These are phyloP conservation scores for Lipomyces spencermartinsiae DNA, from an alignment of 805 yeast genomes.

Conservation along the genomic window DNA sequence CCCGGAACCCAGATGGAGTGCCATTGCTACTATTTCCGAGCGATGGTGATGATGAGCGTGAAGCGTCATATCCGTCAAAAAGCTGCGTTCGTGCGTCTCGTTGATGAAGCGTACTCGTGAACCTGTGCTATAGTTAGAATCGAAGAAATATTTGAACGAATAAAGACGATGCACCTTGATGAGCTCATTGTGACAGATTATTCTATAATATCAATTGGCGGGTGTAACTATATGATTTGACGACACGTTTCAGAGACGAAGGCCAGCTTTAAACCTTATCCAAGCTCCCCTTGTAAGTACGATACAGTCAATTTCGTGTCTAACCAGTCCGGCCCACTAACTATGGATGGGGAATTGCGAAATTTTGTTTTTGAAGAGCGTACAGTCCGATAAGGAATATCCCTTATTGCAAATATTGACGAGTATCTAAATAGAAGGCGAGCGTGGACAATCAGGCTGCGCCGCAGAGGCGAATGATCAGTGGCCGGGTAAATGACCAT, in stretches of 20 bases:
- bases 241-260: background rate
- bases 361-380: background rate
- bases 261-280: background rate
- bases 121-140: conserved; percentile 8
- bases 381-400: too few relatives aligned
- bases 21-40: conserved; percentile 20
- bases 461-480: too few relatives aligned
- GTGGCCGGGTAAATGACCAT: too few relatives aligned
- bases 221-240: too few relatives aligned
- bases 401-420: too few relatives aligned
- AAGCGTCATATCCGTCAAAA: conserved; percentile 43
- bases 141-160: background rate
- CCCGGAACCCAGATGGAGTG: conserved; percentile 31
- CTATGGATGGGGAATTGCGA: background rate
- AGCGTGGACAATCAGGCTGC: too few relatives aligned
- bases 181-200: conserved; percentile 12
- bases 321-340: background rate
- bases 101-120: conserved; percentile 40
- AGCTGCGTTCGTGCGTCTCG: conserved; percentile 50
- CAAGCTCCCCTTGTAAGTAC: background rate
- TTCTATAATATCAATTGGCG: too few relatives aligned
- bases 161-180: conserved; percentile 12
- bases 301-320: background rate
- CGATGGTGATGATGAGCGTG: conserved; percentile 31
- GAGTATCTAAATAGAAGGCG: too few relatives aligned